Percentiles rank a stretch among this genome's conserved stretches.
Conservation (phyloP, 2,329 filamentous ascomycete species). For the Sarocladium kiliense region DNA sequence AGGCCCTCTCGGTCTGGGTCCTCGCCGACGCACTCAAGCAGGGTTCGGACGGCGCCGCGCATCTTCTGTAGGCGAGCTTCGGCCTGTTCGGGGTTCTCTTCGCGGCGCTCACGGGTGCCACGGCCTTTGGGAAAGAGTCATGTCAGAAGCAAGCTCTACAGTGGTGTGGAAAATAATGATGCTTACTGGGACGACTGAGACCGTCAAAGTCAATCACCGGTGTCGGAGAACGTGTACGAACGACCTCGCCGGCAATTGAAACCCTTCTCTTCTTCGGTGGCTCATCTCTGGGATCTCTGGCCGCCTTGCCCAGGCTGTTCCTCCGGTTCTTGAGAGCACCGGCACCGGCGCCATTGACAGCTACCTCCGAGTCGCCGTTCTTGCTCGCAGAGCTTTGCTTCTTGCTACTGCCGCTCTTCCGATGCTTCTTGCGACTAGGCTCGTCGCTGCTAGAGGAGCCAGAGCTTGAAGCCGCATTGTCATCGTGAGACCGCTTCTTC, state of each 20-base stretch:
- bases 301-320: constrained; percentile 54
- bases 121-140: constrained; percentile 34
- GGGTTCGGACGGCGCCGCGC: constrained; percentile 56
- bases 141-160: constrained; percentile 15
- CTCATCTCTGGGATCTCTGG: constrained; percentile 55
- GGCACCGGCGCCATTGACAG: constrained; percentile 25
- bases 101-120: constrained; percentile 59
- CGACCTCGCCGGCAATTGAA: constrained; percentile 4
- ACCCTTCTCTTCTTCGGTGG: constrained; percentile 31
- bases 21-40: constrained; percentile 65
- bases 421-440: constrained; percentile 20
- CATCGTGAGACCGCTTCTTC: constrained; percentile 24
- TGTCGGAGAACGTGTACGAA: constrained; percentile 31
- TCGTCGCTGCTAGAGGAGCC: constrained; percentile 25
- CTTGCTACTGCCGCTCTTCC: constrained; percentile 18
- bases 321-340: constrained; percentile 35
- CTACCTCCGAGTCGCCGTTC: constrained; percentile 10
- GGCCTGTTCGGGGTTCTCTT: constrained; percentile 43
- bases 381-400: constrained; percentile 17
- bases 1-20: constrained; percentile 62
- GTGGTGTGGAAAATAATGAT: not conserved
- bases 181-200: constrained; percentile 52
- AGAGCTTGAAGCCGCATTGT: constrained; percentile 21
- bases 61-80: constrained; percentile 51
- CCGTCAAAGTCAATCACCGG: constrained; percentile 59